Conservation (phyloP, 139 green algal species). For the Diplosphaera chodatii region DNA sequence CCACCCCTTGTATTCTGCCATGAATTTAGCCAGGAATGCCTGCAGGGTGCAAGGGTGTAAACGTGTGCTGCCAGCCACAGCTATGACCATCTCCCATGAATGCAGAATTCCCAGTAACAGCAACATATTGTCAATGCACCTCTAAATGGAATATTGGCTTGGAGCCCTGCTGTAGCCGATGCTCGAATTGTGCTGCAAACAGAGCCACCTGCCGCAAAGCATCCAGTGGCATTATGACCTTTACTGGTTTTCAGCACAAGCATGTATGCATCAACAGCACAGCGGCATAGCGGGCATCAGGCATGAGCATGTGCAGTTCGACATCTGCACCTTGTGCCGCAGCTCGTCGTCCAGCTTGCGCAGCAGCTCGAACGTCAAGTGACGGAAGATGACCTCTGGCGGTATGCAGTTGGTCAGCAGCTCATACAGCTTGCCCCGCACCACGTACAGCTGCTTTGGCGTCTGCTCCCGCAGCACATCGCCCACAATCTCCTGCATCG, state of each 20-base stretch:
- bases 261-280: no score
- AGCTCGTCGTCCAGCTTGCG: conserved; percentile 85
- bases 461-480: conserved; percentile 87
- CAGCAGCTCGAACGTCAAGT: conserved; percentile 75
- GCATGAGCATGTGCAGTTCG: no score
- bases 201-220: conserved; percentile 12
- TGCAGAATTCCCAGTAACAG: no score
- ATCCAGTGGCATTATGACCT: no score
- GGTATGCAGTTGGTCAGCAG: conserved; percentile 96
- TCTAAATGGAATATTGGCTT: conserved; percentile 98
- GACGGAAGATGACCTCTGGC: conserved; percentile 55
- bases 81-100: no score
- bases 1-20: conserved; percentile 87
- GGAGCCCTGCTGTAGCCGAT: conserved; percentile 77
- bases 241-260: no score
- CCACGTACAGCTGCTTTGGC: conserved; percentile 71
- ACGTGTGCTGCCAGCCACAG: no score
- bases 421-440: conserved; percentile 93
- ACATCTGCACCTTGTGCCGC: conserved; percentile 57
- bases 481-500: conserved; percentile 57
- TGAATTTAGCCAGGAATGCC: conserved; percentile 93
- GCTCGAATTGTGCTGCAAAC: conserved; percentile 75
- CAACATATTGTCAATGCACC: no score
- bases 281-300: no score
- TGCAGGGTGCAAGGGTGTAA: no score